Percentiles rank a stretch among this genome's conserved stretches.
Evolutionary conservation across 2,329 filamentous ascomycete species (phyloP).

Genomic region (Botrytis elliptica): DNA sequence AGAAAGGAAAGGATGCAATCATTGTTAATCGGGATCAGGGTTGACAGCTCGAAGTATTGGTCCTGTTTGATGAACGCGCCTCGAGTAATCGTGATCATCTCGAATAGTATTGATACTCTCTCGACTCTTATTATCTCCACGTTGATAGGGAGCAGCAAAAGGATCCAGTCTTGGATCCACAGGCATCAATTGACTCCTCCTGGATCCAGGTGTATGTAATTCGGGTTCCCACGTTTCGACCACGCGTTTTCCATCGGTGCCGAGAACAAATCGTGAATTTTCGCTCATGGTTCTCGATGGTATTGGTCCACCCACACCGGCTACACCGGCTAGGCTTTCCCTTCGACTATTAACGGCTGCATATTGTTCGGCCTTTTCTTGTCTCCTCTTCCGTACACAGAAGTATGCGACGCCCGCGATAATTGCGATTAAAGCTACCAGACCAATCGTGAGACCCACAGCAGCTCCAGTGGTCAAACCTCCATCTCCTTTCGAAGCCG

Average conservation of each 20-base stretch:
- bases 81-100: slow-evolving; percentile 65
- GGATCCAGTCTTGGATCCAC: slow-evolving; percentile 65
- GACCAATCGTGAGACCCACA: slow-evolving; percentile 53
- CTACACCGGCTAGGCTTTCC: slow-evolving; percentile 23
- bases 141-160: slow-evolving; percentile 55
- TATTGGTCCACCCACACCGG: slow-evolving; percentile 28
- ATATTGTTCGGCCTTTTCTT: slow-evolving; percentile 43
- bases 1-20: slow-evolving; percentile 23
- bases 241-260: slow-evolving; percentile 38
- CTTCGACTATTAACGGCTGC: slow-evolving; percentile 28
- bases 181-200: slow-evolving; percentile 56
- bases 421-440: slow-evolving; percentile 47
- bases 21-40: slow-evolving; percentile 45
- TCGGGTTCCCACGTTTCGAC: slow-evolving; percentile 38
- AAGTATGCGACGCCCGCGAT: slow-evolving; percentile 43
- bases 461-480: slow-evolving; percentile 48
- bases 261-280: slow-evolving; percentile 40
- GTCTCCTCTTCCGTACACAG: slow-evolving; percentile 46
- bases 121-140: slow-evolving; percentile 55
- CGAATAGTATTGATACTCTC: slow-evolving; percentile 63
- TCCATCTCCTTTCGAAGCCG: slow-evolving; percentile 27
- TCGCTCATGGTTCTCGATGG: slow-evolving; percentile 40
- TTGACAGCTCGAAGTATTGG: slow-evolving; percentile 61
- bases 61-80: slow-evolving; percentile 47
- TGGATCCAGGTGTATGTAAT: slow-evolving; percentile 32